These are phyloP conservation scores for Pachysolen tannophilus DNA, from an alignment of 805 yeast species.

Conservation along the genomic window DNA sequence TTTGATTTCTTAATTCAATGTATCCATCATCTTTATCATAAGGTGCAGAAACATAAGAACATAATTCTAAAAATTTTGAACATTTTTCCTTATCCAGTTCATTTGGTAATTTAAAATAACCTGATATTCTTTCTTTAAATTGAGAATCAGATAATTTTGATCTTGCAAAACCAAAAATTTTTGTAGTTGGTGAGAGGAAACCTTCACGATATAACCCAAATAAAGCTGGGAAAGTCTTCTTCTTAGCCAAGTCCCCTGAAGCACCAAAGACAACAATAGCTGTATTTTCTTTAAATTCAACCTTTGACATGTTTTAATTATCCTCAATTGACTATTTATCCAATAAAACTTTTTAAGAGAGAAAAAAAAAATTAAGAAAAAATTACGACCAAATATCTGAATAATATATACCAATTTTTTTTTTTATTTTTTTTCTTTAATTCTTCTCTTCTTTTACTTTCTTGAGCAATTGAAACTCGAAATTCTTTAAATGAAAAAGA, in stretches of 20 bases:
- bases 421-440: no score
- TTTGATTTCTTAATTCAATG: conserved; percentile 40
- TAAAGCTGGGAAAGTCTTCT: conserved; percentile 87
- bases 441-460: no score
- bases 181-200: conserved; percentile 57
- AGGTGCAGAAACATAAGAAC: conserved; percentile 67
- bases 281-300: conserved; percentile 55
- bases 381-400: no score
- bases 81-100: conserved; percentile 30
- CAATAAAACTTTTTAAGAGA: no score
- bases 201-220: conserved; percentile 76
- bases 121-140: conserved; percentile 57
- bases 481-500: no score
- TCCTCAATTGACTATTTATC: no score
- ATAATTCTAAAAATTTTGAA: conserved; percentile 57
- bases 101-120: conserved; percentile 43
- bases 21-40: conserved; percentile 81
- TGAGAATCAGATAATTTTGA: conserved; percentile 64
- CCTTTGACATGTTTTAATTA: conserved; percentile 9
- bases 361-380: no score
- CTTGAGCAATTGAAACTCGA: no score
- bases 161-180: conserved; percentile 89
- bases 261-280: conserved; percentile 86
- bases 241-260: conserved; percentile 90
- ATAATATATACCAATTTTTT: no score